Conservation (phyloP, 306 rosid species). For the Quercus dentata region DNA sequence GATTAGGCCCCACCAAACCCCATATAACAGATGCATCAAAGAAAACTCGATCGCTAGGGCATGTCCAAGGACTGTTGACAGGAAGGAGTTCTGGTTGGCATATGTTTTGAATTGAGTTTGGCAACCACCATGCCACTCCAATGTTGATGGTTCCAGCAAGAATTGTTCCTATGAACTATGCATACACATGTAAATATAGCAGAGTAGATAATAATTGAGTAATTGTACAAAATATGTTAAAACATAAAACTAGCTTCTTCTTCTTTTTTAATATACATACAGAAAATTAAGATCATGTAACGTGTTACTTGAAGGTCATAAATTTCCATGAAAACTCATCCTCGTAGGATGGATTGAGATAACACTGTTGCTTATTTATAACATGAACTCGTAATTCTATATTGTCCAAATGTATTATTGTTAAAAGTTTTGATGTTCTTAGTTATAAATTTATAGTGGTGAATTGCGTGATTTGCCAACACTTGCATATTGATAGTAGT, state of each 20-base stretch:
- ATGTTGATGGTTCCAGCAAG: constrained; percentile 75
- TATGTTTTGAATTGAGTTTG: constrained; percentile 44
- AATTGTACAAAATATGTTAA: too few species aligned
- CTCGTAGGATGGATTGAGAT: too few species aligned
- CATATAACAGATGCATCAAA: constrained; percentile 80
- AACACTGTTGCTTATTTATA: too few species aligned
- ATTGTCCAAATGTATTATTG: too few species aligned
- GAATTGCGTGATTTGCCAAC: too few species aligned
- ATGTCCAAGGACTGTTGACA: constrained; percentile 68
- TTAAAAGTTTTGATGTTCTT: too few species aligned
- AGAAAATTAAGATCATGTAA: neutral
- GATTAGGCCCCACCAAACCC: constrained; percentile 78
- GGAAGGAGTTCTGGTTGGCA: constrained; percentile 56
- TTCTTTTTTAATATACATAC: constrained; percentile 12
- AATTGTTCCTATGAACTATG: constrained; percentile 71
- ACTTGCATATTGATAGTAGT: too few species aligned
- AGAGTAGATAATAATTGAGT: neutral
- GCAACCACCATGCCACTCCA: constrained; percentile 71
- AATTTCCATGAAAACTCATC: too few species aligned
- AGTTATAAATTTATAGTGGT: too few species aligned
- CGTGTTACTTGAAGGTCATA: too few species aligned
- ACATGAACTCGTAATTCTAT: too few species aligned
- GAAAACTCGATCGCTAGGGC: constrained; percentile 73
- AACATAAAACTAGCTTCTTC: too few species aligned
- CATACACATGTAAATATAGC: constrained; percentile 4